A percentile compares a stretch with the other conserved stretches of the same genome.
Evolutionary conservation across 805 yeast species (phyloP).

Genomic region (Kluyveromyces siamensis): DNA sequence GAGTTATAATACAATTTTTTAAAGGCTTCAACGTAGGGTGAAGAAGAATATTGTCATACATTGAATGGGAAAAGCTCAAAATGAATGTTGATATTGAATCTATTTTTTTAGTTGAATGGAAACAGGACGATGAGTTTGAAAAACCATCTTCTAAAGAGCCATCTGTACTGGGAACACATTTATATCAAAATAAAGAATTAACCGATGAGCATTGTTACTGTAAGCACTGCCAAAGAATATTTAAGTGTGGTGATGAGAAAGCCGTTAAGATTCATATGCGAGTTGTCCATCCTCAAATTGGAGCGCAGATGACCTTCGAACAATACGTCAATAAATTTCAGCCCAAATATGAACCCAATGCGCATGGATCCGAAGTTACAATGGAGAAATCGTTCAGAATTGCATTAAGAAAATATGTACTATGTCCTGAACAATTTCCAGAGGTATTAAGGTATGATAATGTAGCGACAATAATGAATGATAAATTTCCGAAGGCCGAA

Average conservation of each 20-base stretch:
- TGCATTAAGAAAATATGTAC: neutral
- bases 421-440: slow-evolving; percentile 32
- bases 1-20: neutral
- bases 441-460: slow-evolving; percentile 40
- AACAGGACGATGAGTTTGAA: neutral
- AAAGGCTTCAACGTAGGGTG: neutral
- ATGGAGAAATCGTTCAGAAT: slow-evolving; percentile 2
- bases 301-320: neutral
- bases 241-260: neutral
- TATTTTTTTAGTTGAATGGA: neutral
- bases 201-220: neutral
- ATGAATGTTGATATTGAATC: neutral
- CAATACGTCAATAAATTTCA: neutral
- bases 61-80: neutral
- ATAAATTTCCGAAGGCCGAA: slow-evolving; percentile 53
- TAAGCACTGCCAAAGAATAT: neutral
- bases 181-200: neutral
- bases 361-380: neutral
- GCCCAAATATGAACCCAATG: neutral
- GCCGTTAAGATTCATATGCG: neutral
- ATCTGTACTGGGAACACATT: neutral
- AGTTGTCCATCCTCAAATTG: neutral
- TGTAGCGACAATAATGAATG: slow-evolving; percentile 47
- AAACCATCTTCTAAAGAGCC: neutral
- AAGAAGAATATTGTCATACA: neutral